These are phyloP conservation scores for Starmera quercuum DNA, from an alignment of 805 yeast genomes.

Conservation along the genomic window DNA sequence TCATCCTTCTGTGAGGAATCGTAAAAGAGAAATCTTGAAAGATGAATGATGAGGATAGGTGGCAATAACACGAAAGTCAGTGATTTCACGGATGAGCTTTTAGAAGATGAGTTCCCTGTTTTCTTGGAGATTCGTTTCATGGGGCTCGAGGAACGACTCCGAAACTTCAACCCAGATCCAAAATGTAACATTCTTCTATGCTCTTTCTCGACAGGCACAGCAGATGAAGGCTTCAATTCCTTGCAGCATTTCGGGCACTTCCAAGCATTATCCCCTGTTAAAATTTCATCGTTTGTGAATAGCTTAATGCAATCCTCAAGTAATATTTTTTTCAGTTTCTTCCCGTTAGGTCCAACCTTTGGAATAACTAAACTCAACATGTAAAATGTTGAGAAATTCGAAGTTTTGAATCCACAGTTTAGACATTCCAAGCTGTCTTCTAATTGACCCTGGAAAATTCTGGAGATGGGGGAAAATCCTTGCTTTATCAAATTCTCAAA, in stretches of 20 bases:
- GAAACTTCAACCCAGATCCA: slow-evolving; percentile 14
- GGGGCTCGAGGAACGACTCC: slow-evolving; percentile 22
- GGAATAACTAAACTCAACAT: slow-evolving; percentile 61
- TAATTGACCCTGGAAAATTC: slow-evolving; percentile 65
- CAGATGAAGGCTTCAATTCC: neutral
- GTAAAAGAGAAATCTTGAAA: slow-evolving; percentile 65
- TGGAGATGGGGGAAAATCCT: slow-evolving; percentile 62
- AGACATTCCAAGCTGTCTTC: slow-evolving; percentile 58
- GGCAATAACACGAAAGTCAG: slow-evolving; percentile 77
- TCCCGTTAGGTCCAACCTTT: slow-evolving; percentile 19
- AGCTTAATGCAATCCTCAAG: slow-evolving; percentile 57
- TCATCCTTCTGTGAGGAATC: slow-evolving; percentile 47
- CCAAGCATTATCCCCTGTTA: slow-evolving; percentile 76
- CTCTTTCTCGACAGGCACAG: neutral
- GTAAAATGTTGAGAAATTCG: slow-evolving; percentile 54
- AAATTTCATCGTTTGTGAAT: slow-evolving; percentile 56
- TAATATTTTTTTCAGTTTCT: slow-evolving; percentile 28
- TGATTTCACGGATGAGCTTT: slow-evolving; percentile 40
- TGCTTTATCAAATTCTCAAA: slow-evolving; percentile 43
- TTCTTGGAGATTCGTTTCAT: slow-evolving; percentile 10
- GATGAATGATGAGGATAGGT: slow-evolving; percentile 68
- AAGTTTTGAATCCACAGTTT: slow-evolving; percentile 54
- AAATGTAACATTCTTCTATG: slow-evolving; percentile 13
- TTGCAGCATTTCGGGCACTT: slow-evolving; percentile 62
- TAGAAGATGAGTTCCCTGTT: slow-evolving; percentile 16